Conservation (phyloP, 257 asterid genomes). For the Verbena officinalis region DNA sequence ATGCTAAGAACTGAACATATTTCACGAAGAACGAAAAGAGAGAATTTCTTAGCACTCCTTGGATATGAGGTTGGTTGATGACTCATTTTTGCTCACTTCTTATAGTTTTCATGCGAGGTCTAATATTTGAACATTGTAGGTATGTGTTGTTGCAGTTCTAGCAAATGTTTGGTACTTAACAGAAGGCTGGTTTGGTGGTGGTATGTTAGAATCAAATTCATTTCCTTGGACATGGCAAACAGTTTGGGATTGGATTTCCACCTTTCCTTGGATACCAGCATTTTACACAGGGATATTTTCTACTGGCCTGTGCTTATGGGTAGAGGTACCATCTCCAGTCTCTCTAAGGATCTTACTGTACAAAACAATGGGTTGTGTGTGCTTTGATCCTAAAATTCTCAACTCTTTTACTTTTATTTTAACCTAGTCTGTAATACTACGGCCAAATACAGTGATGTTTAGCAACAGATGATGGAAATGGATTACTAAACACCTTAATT, state of each 20-base stretch:
- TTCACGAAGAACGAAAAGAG: slow-evolving; percentile 59
- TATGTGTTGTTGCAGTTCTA: slow-evolving; percentile 65
- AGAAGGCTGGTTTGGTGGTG: slow-evolving; percentile 47
- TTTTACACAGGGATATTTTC: slow-evolving; percentile 80
- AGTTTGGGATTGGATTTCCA: slow-evolving; percentile 37
- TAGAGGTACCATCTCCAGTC: slow-evolving; percentile 52
- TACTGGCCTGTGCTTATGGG: slow-evolving; percentile 75
- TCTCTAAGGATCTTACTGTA: slow-evolving; percentile 2
- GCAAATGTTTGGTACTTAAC: slow-evolving; percentile 60
- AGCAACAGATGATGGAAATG: not conserved
- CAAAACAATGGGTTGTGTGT: slow-evolving; percentile 4
- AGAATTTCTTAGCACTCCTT: slow-evolving; percentile 65
- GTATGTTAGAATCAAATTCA: slow-evolving; percentile 43
- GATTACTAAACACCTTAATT: not conserved
- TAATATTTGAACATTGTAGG: slow-evolving; percentile 38
- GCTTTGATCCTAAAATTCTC: not conserved
- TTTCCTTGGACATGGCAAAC: slow-evolving; percentile 54
- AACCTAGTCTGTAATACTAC: not conserved
- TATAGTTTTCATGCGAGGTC: slow-evolving; percentile 21
- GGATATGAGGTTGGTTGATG: slow-evolving; percentile 67
- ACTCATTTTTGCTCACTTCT: slow-evolving; percentile 2
- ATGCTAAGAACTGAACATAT: slow-evolving; percentile 80
- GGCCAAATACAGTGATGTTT: not conserved
- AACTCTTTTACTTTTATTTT: not conserved
- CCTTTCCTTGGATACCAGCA: slow-evolving; percentile 88